Conservation (phyloP, 176 grass and related monocot species). For the Echinochloa phyllopogon region DNA sequence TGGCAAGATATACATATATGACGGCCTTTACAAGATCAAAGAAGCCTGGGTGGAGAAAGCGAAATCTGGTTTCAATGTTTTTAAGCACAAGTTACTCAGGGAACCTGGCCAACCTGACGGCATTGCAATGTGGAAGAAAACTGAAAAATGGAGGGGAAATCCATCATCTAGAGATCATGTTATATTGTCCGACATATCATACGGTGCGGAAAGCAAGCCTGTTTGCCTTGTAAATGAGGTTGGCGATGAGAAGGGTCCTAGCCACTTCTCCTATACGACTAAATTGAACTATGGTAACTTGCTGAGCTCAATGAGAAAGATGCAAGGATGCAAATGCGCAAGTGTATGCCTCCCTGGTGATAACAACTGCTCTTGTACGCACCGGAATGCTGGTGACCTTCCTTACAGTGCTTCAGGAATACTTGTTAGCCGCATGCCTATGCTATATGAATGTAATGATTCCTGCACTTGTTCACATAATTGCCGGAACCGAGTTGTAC, state of each 20-base stretch:
- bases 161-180: constrained; percentile 65
- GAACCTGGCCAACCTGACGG: constrained; percentile 73
- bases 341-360: constrained; percentile 71
- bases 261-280: constrained; percentile 62
- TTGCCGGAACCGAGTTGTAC: constrained; percentile 72
- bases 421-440: constrained; percentile 62
- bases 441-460: constrained; percentile 68
- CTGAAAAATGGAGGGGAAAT: constrained; percentile 73
- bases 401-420: constrained; percentile 79
- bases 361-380: constrained; percentile 62
- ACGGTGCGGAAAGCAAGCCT: constrained; percentile 66
- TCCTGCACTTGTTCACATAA: constrained; percentile 59
- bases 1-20: constrained; percentile 88
- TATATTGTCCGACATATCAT: constrained; percentile 60
- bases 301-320: constrained; percentile 47
- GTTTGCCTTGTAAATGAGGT: constrained; percentile 89
- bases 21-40: constrained; percentile 78
- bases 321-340: constrained; percentile 61
- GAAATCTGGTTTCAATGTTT: constrained; percentile 74
- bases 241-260: constrained; percentile 64
- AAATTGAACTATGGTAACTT: constrained; percentile 41
- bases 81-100: constrained; percentile 75
- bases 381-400: constrained; percentile 60
- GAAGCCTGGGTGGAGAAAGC: constrained; percentile 77
- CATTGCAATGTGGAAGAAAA: constrained; percentile 73